Evolutionary conservation across 495 filamentous ascomycete species (phyloP).

Genomic region (Talaromyces trachyspermus): DNA sequence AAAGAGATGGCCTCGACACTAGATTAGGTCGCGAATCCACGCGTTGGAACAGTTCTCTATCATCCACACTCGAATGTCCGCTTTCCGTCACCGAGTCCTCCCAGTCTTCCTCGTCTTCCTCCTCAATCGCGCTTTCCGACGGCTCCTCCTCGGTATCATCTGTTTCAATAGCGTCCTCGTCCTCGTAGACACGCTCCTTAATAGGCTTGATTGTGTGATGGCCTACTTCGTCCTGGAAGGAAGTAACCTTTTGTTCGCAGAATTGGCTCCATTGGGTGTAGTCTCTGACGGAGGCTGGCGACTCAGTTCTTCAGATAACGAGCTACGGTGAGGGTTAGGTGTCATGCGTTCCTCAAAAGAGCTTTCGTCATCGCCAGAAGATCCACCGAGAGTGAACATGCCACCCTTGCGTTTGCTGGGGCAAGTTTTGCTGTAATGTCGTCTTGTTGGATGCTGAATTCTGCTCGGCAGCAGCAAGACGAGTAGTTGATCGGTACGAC

Average conservation of each 20-base stretch:
- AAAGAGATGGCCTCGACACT: constrained; percentile 75
- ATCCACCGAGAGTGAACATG: constrained; percentile 70
- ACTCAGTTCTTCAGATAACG: constrained; percentile 46
- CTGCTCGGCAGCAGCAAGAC: constrained; percentile 40
- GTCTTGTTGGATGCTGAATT: constrained; percentile 38
- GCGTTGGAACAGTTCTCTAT: constrained; percentile 73
- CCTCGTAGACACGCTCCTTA: constrained; percentile 49
- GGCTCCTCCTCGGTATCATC: constrained; percentile 49
- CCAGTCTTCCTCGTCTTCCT: constrained; percentile 82
- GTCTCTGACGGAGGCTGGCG: constrained; percentile 17
- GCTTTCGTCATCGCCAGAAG: constrained; percentile 73
- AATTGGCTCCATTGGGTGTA: constrained; percentile 16
- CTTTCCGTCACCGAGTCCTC: constrained; percentile 90
- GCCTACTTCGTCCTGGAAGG: constrained; percentile 73
- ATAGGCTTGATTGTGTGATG: constrained; percentile 58
- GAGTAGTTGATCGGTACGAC: constrained; percentile 58
- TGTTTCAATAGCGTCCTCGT: constrained; percentile 70
- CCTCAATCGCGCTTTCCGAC: constrained; percentile 78
- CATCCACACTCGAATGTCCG: constrained; percentile 71
- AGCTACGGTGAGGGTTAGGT: constrained; percentile 37
- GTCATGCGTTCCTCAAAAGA: constrained; percentile 66
- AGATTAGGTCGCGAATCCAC: constrained; percentile 86
- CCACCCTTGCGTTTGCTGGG: constrained; percentile 49
- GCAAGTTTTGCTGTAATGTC: constrained; percentile 32
- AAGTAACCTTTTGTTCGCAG: constrained; percentile 70